These are phyloP conservation scores for Venturia oleaginea DNA, from an alignment of 2,329 filamentous ascomycete genomes.

Conservation along the genomic window DNA sequence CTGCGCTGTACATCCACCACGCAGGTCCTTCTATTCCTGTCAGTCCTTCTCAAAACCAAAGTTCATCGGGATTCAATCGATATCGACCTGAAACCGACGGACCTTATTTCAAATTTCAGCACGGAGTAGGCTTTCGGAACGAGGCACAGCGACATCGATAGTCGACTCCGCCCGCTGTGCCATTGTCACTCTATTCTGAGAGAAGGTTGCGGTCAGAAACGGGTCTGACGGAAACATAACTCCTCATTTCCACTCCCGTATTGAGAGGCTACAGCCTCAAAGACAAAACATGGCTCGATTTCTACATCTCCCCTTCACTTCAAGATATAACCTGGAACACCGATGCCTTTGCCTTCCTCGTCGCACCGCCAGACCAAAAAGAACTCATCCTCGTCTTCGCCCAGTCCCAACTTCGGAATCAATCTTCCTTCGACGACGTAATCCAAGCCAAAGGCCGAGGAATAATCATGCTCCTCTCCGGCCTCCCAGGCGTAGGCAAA, in stretches of 20 bases:
- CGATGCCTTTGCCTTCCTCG: conserved; percentile 23
- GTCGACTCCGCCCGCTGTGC: no score
- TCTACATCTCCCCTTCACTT: conserved; percentile 16
- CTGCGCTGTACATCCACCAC: no score
- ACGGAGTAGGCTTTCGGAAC: no score
- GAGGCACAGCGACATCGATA: no score
- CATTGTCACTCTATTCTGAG: no score
- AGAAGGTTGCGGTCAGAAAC: no score
- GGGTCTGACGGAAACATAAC: conserved; percentile 15
- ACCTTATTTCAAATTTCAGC: no score
- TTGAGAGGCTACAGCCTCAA: conserved; percentile 18
- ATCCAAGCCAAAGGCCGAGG: conserved; percentile 45
- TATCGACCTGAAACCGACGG: no score
- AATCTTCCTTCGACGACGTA: conserved; percentile 38
- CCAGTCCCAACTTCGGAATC: conserved; percentile 21
- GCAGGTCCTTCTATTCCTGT: no score
- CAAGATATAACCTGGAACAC: conserved; percentile 25
- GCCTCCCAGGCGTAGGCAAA: conserved; percentile 46
- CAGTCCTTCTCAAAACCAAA: no score
- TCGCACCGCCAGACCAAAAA: conserved; percentile 24
- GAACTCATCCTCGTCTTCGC: conserved; percentile 26
- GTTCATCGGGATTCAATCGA: no score
- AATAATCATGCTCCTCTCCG: conserved; percentile 42
- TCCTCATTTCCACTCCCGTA: conserved; percentile 15
- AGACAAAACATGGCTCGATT: conserved; percentile 16